Evolutionary conservation across 2,329 filamentous ascomycete species (phyloP).

Genomic region (Scedosporium dehoogii): DNA sequence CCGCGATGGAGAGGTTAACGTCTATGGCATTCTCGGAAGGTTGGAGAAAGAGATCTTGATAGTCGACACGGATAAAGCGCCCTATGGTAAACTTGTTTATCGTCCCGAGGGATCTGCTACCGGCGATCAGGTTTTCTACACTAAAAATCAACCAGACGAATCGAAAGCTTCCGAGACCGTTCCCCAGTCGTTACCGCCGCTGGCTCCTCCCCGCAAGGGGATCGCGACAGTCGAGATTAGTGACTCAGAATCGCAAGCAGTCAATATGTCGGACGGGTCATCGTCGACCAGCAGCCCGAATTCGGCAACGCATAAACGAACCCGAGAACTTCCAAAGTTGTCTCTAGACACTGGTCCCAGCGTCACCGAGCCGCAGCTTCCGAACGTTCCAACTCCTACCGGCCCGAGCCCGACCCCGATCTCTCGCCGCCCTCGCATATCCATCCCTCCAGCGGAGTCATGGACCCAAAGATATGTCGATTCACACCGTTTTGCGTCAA

Average conservation of each 20-base stretch:
- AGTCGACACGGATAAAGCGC: slow-evolving; percentile 46
- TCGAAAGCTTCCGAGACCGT: too few relatives aligned
- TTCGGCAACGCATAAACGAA: not conserved
- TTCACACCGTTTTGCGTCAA: not conserved
- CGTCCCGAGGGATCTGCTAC: slow-evolving; percentile 12
- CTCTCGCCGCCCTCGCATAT: slow-evolving; percentile 6
- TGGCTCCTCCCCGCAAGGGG: not conserved
- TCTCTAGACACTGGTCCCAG: not conserved
- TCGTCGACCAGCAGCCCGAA: not conserved
- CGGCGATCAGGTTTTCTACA: not conserved
- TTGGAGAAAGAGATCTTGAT: slow-evolving; percentile 57
- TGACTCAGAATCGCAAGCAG: not conserved
- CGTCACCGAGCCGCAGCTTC: not conserved
- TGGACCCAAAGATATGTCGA: slow-evolving; percentile 8
- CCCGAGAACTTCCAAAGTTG: not conserved
- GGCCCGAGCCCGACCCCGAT: slow-evolving; percentile 8
- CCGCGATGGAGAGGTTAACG: slow-evolving; percentile 50
- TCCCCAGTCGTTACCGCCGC: not conserved
- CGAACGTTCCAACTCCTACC: slow-evolving; percentile 5
- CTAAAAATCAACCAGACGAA: not conserved
- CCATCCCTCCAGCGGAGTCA: slow-evolving; percentile 8
- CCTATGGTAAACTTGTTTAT: slow-evolving; percentile 34
- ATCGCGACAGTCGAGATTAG: too few relatives aligned
- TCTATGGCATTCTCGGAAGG: slow-evolving; percentile 62
- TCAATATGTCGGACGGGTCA: not conserved